Conservation (phyloP, 805 yeast genomes). For the Candida methanosorbosa region DNA sequence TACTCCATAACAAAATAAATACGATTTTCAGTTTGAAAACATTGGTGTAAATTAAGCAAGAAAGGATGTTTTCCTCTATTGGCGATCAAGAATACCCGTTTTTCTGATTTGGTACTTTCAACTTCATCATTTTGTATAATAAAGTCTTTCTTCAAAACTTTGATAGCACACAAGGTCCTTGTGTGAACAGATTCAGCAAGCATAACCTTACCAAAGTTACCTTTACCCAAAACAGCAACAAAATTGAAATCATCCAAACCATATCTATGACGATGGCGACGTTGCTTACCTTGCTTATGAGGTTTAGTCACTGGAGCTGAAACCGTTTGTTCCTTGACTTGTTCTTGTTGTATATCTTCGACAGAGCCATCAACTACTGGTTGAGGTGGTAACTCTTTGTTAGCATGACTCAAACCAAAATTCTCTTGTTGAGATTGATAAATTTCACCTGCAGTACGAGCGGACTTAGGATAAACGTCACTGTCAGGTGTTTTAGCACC, state of each 20-base stretch:
- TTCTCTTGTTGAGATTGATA: neutral
- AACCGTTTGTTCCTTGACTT: constrained; percentile 5
- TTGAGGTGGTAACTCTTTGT: neutral
- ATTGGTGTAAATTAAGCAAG: constrained; percentile 80
- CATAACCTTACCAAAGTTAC: constrained; percentile 98
- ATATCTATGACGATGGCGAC: constrained; percentile 55
- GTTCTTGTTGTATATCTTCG: constrained; percentile 9
- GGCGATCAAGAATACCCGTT: constrained; percentile 69
- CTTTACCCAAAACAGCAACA: constrained; percentile 92
- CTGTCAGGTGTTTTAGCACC: neutral
- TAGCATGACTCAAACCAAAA: neutral
- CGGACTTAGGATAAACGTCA: neutral
- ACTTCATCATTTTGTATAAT: constrained; percentile 94
- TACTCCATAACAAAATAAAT: constrained; percentile 98
- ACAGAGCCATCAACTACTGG: neutral
- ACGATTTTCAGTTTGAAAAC: constrained; percentile 97
- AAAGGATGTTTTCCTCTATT: constrained; percentile 91
- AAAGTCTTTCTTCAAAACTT: constrained; percentile 92
- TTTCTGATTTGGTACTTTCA: constrained; percentile 90
- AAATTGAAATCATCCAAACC: constrained; percentile 94
- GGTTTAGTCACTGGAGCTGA: constrained; percentile 1
- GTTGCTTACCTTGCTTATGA: constrained; percentile 7
- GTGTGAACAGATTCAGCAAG: constrained; percentile 88
- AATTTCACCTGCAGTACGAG: neutral
- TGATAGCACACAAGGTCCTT: constrained; percentile 81